These are phyloP conservation scores for Botrytis tulipae DNA, from an alignment of 2,329 filamentous ascomycete genomes.

Conservation along the genomic window DNA sequence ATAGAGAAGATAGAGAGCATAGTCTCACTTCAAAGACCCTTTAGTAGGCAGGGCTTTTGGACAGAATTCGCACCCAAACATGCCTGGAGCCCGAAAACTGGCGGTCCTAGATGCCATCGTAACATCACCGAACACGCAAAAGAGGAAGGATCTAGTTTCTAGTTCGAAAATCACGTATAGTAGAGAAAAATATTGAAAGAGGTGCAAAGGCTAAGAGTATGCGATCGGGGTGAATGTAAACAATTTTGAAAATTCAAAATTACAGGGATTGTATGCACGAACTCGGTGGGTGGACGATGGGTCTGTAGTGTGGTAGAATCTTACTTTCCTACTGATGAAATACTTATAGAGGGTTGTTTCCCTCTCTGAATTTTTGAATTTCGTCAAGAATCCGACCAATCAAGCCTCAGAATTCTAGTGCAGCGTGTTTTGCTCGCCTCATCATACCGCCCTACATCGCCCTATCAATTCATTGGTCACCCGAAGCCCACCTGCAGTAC, in stretches of 20 bases:
- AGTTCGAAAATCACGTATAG: accelerated
- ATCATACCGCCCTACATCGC: not conserved
- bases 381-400: not conserved
- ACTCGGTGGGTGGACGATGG: not conserved
- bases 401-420: not conserved
- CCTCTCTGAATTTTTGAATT: not conserved
- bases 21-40: not conserved
- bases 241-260: not conserved
- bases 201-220: not conserved
- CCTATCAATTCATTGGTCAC: not conserved
- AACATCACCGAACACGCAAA: not conserved
- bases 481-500: not conserved
- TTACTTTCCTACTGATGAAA: not conserved
- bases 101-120: not conserved
- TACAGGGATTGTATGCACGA: not conserved
- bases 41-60: not conserved
- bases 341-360: not conserved
- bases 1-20: not conserved
- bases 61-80: not conserved
- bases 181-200: not conserved
- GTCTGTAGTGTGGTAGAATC: not conserved
- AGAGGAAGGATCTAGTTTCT: not conserved
- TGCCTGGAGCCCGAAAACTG: not conserved
- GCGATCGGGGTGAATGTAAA: not conserved
- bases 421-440: not conserved